Percentiles rank a stretch among this genome's conserved stretches.
Evolutionary conservation across 352 stramenopile species (phyloP).

Genomic region (Phytophthora fragariaefolia): DNA sequence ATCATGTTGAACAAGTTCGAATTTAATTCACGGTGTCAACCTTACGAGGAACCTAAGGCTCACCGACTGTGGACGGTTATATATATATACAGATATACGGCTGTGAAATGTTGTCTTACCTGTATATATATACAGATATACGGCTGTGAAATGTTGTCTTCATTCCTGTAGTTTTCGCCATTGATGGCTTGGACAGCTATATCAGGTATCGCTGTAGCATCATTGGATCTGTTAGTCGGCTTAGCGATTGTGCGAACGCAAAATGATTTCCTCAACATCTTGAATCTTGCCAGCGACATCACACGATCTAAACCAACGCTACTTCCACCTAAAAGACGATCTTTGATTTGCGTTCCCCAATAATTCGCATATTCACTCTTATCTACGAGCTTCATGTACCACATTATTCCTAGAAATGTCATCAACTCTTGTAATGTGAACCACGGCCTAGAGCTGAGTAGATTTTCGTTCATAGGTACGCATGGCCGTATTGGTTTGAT

Average conservation of each 20-base stretch:
- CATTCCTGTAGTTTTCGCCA: background rate
- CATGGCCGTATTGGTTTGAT: constrained; percentile 29
- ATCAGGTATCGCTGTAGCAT: background rate
- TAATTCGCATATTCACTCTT: constrained; percentile 29
- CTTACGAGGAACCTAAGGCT: background rate
- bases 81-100: too few species aligned
- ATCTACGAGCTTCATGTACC: constrained; percentile 32
- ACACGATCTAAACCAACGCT: constrained; percentile 8
- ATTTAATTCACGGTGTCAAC: too few species aligned
- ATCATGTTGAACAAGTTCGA: constrained; percentile 32
- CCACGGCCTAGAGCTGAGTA: background rate
- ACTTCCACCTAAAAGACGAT: constrained; percentile 8
- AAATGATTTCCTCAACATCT: constrained; percentile 27
- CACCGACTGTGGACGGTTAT: background rate
- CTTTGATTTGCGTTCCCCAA: constrained; percentile 15
- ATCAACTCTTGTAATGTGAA: constrained; percentile 40
- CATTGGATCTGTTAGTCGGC: too few species aligned
- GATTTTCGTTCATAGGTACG: background rate
- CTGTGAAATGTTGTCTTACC: too few species aligned
- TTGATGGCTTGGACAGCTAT: background rate
- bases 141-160: too few species aligned
- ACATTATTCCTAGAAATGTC: constrained; percentile 43
- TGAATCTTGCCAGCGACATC: constrained; percentile 33
- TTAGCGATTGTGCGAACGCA: constrained; percentile 17
- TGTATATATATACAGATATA: too few species aligned